Conservation (phyloP, 2,329 filamentous ascomycete genomes). For the Aspergillus ruber region DNA sequence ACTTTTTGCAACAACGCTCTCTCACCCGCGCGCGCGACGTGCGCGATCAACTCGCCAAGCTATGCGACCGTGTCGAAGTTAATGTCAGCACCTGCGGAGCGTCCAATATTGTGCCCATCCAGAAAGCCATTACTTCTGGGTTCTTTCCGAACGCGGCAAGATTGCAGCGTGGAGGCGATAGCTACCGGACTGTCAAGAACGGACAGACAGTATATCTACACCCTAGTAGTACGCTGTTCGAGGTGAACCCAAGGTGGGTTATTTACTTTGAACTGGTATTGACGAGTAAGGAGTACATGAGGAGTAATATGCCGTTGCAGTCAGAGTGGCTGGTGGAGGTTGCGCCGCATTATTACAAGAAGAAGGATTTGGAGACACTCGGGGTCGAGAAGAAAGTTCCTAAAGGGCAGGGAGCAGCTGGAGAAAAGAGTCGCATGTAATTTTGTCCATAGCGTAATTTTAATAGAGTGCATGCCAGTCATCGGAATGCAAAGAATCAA, state of each 20-base stretch:
- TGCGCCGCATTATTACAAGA: constrained; percentile 91
- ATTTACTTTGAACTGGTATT: constrained; percentile 83
- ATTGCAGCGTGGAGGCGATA: constrained; percentile 74
- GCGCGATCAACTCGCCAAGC: constrained; percentile 80
- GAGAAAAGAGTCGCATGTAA: constrained; percentile 30
- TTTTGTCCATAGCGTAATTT: too few species aligned
- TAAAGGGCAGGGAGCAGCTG: constrained; percentile 47
- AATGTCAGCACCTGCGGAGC: constrained; percentile 60
- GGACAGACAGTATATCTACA: constrained; percentile 87
- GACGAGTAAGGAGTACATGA: constrained; percentile 93
- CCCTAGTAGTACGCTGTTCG: constrained; percentile 74
- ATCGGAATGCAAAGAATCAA: too few species aligned
- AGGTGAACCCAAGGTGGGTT: constrained; percentile 75
- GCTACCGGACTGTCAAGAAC: constrained; percentile 87
- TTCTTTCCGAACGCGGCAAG: constrained; percentile 93
- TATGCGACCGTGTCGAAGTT: constrained; percentile 91
- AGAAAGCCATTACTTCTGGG: constrained; percentile 80
- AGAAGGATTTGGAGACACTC: constrained; percentile 76
- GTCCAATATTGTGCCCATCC: constrained; percentile 68
- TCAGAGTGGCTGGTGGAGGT: constrained; percentile 80
- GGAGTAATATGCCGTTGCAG: constrained; percentile 77
- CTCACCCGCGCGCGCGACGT: constrained; percentile 85
- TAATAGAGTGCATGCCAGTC: too few species aligned
- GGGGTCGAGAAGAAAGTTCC: constrained; percentile 70
- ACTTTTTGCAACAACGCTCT: constrained; percentile 88